Percentiles rank a stretch among this genome's conserved stretches.
phyloP scores from a whole-genome alignment of 768 basidiomycete genomes.

The Termitomyces sp. region DNA sequence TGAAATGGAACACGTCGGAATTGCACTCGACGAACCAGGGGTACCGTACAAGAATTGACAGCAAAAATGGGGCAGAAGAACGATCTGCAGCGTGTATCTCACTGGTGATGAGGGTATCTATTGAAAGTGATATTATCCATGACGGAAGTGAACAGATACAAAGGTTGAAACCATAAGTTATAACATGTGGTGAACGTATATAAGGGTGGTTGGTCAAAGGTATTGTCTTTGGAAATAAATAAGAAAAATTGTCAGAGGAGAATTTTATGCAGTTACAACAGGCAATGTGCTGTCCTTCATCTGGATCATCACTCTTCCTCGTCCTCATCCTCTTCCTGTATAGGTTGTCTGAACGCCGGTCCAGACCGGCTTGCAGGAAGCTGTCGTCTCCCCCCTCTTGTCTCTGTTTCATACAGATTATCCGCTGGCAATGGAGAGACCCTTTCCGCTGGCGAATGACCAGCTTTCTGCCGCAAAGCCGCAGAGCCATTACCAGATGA shows the following conservation, averaged over 20 bases:
- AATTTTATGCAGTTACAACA: not conserved
- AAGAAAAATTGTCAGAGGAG: not conserved
- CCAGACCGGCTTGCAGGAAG: slow-evolving; percentile 67
- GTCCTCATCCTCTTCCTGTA: slow-evolving; percentile 84
- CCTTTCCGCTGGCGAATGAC: slow-evolving; percentile 58
- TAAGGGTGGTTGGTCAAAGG: not conserved
- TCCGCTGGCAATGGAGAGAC: slow-evolving; percentile 58
- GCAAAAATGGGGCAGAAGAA: not conserved
- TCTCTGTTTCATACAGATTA: slow-evolving; percentile 40
- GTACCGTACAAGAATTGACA: not conserved
- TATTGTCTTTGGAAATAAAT: not conserved
- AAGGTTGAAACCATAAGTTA: slow-evolving; percentile 2
- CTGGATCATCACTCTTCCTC: slow-evolving; percentile 54
- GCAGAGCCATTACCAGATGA: slow-evolving; percentile 16
- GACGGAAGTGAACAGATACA: slow-evolving; percentile 6
- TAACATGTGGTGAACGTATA: not conserved
- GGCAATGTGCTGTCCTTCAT: not conserved
- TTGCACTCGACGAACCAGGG: not conserved
- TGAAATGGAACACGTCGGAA: too few relatives aligned
- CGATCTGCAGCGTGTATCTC: not conserved
- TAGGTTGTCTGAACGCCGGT: slow-evolving; percentile 63
- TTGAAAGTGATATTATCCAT: slow-evolving; percentile 10
- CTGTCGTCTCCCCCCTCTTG: slow-evolving; percentile 60
- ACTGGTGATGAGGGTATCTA: slow-evolving; percentile 11
- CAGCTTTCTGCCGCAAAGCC: slow-evolving; percentile 36